phyloP scores from a whole-genome alignment of 2,329 filamentous ascomycete genomes.

The Fusarium camptoceras region DNA sequence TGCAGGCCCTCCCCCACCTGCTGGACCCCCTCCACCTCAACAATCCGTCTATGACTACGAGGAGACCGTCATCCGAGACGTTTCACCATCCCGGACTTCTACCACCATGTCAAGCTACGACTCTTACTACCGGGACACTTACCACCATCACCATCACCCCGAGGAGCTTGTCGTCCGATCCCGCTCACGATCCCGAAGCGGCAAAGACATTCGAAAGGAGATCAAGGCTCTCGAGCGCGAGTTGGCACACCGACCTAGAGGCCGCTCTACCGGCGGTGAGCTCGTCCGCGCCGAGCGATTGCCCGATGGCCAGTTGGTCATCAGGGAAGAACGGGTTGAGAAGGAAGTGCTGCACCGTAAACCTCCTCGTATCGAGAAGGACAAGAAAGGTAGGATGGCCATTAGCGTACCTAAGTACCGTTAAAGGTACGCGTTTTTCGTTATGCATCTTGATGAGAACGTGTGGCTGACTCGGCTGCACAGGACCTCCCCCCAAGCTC shows the following conservation, averaged over 20 bases:
- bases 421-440: slow-evolving; percentile 62
- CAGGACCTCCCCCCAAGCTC: slow-evolving; percentile 73
- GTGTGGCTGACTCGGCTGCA: slow-evolving; percentile 49
- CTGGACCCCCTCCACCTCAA: slow-evolving; percentile 46
- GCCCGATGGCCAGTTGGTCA: slow-evolving; percentile 70
- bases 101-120: slow-evolving; percentile 53
- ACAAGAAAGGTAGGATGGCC: slow-evolving; percentile 96
- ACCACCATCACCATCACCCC: slow-evolving; percentile 47
- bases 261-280: slow-evolving; percentile 59
- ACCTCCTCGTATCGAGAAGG: slow-evolving; percentile 81
- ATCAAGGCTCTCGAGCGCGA: slow-evolving; percentile 75
- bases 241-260: slow-evolving; percentile 53
- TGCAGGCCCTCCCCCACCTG: slow-evolving; percentile 39
- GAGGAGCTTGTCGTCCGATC: slow-evolving; percentile 57
- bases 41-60: slow-evolving; percentile 57
- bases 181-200: slow-evolving; percentile 58
- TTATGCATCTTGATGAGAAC: slow-evolving; percentile 30
- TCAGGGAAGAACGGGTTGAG: slow-evolving; percentile 72
- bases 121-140: slow-evolving; percentile 45
- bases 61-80: slow-evolving; percentile 61
- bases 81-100: slow-evolving; percentile 59
- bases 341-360: slow-evolving; percentile 64
- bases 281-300: slow-evolving; percentile 68
- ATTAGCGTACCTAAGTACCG: slow-evolving; percentile 81
- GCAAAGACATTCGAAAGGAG: slow-evolving; percentile 77